Percentiles rank a stretch among this genome's conserved stretches.
These are phyloP conservation scores for Aspergillus leporis DNA, from an alignment of 495 filamentous ascomycete species.

Conservation along the genomic window DNA sequence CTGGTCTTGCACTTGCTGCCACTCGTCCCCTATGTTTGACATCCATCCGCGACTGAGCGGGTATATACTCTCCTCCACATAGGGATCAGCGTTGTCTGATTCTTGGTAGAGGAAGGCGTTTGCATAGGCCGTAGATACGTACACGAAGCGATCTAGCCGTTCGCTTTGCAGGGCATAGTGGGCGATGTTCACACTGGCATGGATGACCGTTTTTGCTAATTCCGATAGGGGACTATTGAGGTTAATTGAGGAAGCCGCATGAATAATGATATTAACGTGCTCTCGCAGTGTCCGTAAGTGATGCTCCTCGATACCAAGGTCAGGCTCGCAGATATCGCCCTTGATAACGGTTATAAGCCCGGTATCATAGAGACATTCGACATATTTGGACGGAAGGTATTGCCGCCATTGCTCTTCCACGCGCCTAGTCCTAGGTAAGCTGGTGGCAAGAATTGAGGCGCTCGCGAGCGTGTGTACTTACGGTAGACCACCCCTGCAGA, in stretches of 20 bases:
- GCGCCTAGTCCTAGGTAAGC: neutral
- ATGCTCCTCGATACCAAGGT: neutral
- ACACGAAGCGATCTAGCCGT: conserved; percentile 20
- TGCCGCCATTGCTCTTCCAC: conserved; percentile 11
- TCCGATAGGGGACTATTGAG: conserved; percentile 7
- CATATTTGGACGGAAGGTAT: conserved; percentile 5
- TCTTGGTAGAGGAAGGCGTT: conserved; percentile 17
- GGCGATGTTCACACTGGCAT: conserved; percentile 7
- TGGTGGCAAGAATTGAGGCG: neutral
- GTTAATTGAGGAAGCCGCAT: conserved; percentile 27
- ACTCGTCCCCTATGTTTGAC: neutral
- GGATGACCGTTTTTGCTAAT: conserved; percentile 12
- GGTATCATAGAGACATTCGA: neutral
- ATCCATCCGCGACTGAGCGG: neutral
- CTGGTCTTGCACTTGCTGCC: conserved; percentile 6
- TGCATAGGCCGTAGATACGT: conserved; percentile 22
- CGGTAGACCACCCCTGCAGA: conserved; percentile 19
- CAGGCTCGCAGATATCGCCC: conserved; percentile 11
- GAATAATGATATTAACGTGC: conserved; percentile 21
- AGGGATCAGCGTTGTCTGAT: neutral
- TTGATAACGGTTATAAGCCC: conserved; percentile 4
- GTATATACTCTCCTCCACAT: conserved; percentile 12
- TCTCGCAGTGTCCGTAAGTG: neutral
- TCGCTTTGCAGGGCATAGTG: neutral
- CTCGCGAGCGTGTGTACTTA: conserved; percentile 2